phyloP scores from a whole-genome alignment of 1,284 basidiomycete species.

The Amylostereum chailletii region DNA sequence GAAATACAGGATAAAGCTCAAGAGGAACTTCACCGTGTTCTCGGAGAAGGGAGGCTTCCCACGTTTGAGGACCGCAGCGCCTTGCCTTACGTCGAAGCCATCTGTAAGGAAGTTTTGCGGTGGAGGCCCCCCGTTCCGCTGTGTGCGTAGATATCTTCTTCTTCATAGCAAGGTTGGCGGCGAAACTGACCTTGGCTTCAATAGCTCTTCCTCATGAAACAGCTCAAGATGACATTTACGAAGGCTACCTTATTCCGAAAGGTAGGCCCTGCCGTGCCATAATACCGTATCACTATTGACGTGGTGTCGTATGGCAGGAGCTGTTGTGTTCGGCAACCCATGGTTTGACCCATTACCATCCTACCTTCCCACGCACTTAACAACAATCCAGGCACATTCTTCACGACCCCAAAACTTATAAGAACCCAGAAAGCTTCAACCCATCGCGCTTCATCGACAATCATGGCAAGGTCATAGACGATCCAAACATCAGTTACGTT shows the following conservation, averaged over 20 bases:
- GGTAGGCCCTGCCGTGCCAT: too few relatives aligned
- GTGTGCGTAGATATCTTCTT: constrained; percentile 3
- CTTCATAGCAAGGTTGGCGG: too few relatives aligned
- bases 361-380: too few relatives aligned
- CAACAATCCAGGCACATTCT: neutral
- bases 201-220: constrained; percentile 20
- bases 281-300: too few relatives aligned
- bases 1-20: constrained; percentile 20
- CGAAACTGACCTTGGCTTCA: too few relatives aligned
- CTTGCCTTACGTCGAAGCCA: constrained; percentile 15
- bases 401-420: neutral
- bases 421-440: neutral
- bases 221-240: constrained; percentile 23
- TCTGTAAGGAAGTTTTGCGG: constrained; percentile 14
- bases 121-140: constrained; percentile 9
- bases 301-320: constrained; percentile 14
- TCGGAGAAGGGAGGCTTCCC: constrained; percentile 17
- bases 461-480: too few relatives aligned
- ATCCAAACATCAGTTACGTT: too few relatives aligned
- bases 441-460: neutral
- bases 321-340: constrained; percentile 22
- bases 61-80: constrained; percentile 10
- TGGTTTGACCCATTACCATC: constrained; percentile 8
- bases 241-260: constrained; percentile 24
- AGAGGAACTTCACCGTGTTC: constrained; percentile 18